Conservation (phyloP, 1,139 yeast species). For the Geotrichum cucujoidarum region DNA sequence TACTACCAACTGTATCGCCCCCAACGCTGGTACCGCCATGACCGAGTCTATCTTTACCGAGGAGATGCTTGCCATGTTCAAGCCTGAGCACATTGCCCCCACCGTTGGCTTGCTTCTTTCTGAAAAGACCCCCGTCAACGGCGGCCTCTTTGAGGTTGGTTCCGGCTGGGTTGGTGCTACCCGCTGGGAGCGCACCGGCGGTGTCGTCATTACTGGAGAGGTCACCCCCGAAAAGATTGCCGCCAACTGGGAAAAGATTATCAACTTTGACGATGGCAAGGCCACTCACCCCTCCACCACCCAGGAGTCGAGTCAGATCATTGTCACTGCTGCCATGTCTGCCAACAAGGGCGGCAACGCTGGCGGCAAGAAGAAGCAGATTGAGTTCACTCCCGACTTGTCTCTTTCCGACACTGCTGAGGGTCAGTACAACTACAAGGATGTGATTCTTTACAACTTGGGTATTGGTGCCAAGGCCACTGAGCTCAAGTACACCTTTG, state of each 20-base stretch:
- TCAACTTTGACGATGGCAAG: conserved; percentile 55
- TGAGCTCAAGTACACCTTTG: conserved; percentile 77
- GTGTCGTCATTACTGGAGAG: conserved; percentile 58
- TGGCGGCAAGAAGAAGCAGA: conserved; percentile 34
- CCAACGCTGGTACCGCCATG: conserved; percentile 98
- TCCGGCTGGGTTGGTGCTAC: conserved; percentile 96
- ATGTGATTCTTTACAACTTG: conserved; percentile 78
- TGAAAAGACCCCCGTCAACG: conserved; percentile 64
- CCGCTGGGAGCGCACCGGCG: conserved; percentile 91
- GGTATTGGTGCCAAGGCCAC: conserved; percentile 81
- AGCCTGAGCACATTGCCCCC: conserved; percentile 90
- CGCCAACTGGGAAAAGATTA: conserved; percentile 60
- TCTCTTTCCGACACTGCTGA: conserved; percentile 33
- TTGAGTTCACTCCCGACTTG: conserved; percentile 9
- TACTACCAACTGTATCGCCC: conserved; percentile 80
- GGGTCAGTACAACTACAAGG: conserved; percentile 57
- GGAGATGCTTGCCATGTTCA: conserved; percentile 74
- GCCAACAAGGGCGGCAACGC: too few species aligned
- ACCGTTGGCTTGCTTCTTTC: conserved; percentile 71
- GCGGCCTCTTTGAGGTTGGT: conserved; percentile 66
- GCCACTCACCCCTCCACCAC: conserved; percentile 59
- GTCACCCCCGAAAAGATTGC: conserved; percentile 67
- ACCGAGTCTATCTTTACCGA: conserved; percentile 79
- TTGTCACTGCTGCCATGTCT: conserved; percentile 51
- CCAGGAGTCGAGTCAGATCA: conserved; percentile 75